These are phyloP conservation scores for Penicillium sp. DNA, from an alignment of 2,329 filamentous ascomycete species.

Conservation along the genomic window DNA sequence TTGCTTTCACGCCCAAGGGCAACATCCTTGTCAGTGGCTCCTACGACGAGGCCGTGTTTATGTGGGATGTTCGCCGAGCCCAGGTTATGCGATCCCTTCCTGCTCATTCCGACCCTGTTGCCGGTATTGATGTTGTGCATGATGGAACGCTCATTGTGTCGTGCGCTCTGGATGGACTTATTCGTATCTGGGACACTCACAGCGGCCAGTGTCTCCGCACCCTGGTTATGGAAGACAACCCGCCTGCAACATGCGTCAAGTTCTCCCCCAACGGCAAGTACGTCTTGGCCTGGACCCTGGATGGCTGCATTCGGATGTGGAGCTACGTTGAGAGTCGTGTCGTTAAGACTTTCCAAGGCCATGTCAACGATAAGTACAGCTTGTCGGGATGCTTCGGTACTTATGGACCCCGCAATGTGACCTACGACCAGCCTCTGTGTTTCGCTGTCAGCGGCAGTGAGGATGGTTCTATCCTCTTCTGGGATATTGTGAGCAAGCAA, in stretches of 20 bases:
- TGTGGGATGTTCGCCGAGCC: conserved; percentile 92
- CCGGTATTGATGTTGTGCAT: conserved; percentile 86
- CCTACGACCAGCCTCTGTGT: conserved; percentile 17
- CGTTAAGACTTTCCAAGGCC: conserved; percentile 96
- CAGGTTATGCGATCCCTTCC: conserved; percentile 85
- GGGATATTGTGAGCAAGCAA: conserved; percentile 86
- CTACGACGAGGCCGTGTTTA: conserved; percentile 94
- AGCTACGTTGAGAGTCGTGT: conserved; percentile 89
- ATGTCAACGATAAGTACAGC: conserved; percentile 79
- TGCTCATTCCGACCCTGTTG: conserved; percentile 91
- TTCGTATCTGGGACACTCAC: conserved; percentile 92
- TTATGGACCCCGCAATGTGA: conserved; percentile 51
- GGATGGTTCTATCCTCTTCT: conserved; percentile 79
- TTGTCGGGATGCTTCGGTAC: conserved; percentile 81
- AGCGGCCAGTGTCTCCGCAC: conserved; percentile 95
- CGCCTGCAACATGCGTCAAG: conserved; percentile 80
- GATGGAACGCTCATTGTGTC: conserved; percentile 91
- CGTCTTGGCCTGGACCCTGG: conserved; percentile 86
- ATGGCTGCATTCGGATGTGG: conserved; percentile 88
- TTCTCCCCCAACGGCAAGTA: conserved; percentile 95
- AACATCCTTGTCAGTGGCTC: conserved; percentile 95
- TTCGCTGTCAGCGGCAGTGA: conserved; percentile 86
- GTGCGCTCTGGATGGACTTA: conserved; percentile 86
- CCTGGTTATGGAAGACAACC: conserved; percentile 93
- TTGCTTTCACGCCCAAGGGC: conserved; percentile 96